A percentile compares a stretch with the other conserved stretches of the same genome.
phyloP scores from a whole-genome alignment of 2,329 filamentous ascomycete genomes.

The Aspergillus chevalieri region DNA sequence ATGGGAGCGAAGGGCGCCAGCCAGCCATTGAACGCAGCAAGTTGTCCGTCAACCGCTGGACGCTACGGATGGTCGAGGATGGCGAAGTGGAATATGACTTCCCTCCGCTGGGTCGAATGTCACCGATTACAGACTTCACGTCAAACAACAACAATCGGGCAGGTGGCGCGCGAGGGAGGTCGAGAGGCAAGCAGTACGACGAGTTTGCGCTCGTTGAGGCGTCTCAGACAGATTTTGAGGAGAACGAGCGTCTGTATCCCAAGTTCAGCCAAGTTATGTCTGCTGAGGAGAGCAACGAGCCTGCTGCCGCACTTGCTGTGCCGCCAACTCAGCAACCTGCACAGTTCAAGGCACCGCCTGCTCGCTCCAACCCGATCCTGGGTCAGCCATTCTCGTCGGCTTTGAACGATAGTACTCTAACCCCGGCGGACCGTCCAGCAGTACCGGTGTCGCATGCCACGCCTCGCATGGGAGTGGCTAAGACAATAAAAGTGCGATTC shows the following conservation, averaged over 20 bases:
- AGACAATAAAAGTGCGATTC: slow-evolving; percentile 55
- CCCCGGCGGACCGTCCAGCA: slow-evolving; percentile 41
- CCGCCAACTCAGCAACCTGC: slow-evolving; percentile 14
- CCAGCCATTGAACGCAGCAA: slow-evolving; percentile 49
- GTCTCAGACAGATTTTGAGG: slow-evolving; percentile 47
- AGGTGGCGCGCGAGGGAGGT: slow-evolving; percentile 47
- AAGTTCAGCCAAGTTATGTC: slow-evolving; percentile 37
- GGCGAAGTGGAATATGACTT: slow-evolving; percentile 63
- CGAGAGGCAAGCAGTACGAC: slow-evolving; percentile 59
- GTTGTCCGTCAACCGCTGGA: slow-evolving; percentile 58
- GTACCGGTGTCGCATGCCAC: slow-evolving; percentile 42
- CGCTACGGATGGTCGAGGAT: slow-evolving; percentile 62
- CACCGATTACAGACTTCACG: slow-evolving; percentile 58
- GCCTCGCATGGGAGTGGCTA: slow-evolving; percentile 52
- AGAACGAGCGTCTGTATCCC: slow-evolving; percentile 54
- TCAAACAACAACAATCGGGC: slow-evolving; percentile 63
- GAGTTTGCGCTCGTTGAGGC: slow-evolving; percentile 62
- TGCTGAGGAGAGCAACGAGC: slow-evolving; percentile 25
- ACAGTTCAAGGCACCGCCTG: slow-evolving; percentile 17
- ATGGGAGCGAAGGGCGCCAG: slow-evolving; percentile 52
- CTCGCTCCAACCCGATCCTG: slow-evolving; percentile 37
- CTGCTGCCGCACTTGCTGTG: slow-evolving; percentile 15
- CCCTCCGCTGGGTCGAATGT: slow-evolving; percentile 52
- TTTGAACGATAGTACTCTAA: slow-evolving; percentile 40
- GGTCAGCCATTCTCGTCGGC: slow-evolving; percentile 43